Evolutionary conservation across 2,329 filamentous ascomycete species (phyloP).

Genomic region (Fusarium pseudonygamai): DNA sequence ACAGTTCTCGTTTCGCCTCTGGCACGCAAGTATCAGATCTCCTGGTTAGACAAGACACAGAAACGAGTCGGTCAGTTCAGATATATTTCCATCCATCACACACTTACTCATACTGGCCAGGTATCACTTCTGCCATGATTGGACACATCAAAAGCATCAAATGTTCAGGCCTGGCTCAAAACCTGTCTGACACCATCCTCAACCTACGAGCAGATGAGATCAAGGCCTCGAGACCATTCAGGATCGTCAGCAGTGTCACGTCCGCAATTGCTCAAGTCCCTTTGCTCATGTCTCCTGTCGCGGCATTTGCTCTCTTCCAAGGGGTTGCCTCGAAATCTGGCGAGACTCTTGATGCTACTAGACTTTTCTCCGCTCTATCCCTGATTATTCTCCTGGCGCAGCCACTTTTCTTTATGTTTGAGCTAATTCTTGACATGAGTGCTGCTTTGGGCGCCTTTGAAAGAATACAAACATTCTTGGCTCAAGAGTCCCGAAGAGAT

Average conservation of each 20-base stretch:
- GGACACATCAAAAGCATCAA: slow-evolving; percentile 55
- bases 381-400: slow-evolving; percentile 51
- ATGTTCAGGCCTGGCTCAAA: slow-evolving; percentile 51
- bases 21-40: slow-evolving; percentile 44
- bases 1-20: slow-evolving; percentile 43
- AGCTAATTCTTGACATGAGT: slow-evolving; percentile 49
- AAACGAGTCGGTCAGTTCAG: slow-evolving; percentile 41
- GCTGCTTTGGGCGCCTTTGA: slow-evolving; percentile 52
- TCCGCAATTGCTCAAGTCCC: slow-evolving; percentile 49
- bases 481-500: slow-evolving; percentile 41
- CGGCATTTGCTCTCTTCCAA: slow-evolving; percentile 52
- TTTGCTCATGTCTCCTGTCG: slow-evolving; percentile 48
- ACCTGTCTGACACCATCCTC: slow-evolving; percentile 43
- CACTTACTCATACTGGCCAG: slow-evolving; percentile 11
- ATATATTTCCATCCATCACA: accelerated
- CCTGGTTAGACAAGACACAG: slow-evolving; percentile 41
- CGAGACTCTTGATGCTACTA: slow-evolving; percentile 45
- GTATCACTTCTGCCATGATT: slow-evolving; percentile 48
- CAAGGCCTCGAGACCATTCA: slow-evolving; percentile 47
- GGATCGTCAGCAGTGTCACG: slow-evolving; percentile 47
- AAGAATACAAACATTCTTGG: slow-evolving; percentile 52
- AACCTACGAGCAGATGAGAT: slow-evolving; percentile 50
- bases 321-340: slow-evolving; percentile 42
- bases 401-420: slow-evolving; percentile 53
- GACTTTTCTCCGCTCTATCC: slow-evolving; percentile 55